Conservation (phyloP, 805 yeast genomes). For the Schwanniomyces polymorphus region DNA sequence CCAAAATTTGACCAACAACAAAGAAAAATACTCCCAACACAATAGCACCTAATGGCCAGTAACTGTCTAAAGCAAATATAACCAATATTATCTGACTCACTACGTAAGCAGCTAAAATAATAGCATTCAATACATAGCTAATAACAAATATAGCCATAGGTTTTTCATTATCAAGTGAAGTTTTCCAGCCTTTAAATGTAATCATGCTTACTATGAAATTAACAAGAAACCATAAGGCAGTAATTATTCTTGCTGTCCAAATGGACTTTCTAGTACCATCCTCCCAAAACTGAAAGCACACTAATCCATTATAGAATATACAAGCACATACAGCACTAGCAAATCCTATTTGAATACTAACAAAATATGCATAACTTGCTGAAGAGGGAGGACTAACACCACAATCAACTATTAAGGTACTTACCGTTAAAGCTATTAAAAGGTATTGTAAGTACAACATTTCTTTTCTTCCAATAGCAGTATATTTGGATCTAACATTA, state of each 20-base stretch:
- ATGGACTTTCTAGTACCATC: conserved; percentile 79
- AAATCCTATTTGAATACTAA: conserved; percentile 75
- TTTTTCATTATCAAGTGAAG: conserved; percentile 46
- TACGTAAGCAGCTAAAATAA: conserved; percentile 61
- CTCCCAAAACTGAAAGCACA: conserved; percentile 91
- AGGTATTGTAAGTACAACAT: conserved; percentile 72
- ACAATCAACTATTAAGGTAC: conserved; percentile 79
- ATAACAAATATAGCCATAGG: conserved; percentile 72
- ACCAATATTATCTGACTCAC: conserved; percentile 70
- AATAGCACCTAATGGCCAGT: conserved; percentile 92
- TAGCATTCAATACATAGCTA: conserved; percentile 69
- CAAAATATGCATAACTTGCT: conserved; percentile 73
- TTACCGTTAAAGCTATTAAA: conserved; percentile 55
- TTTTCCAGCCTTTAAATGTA: conserved; percentile 69
- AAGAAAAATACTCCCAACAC: conserved; percentile 70
- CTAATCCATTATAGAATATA: conserved; percentile 68
- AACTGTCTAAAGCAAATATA: conserved; percentile 63
- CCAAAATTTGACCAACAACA: conserved; percentile 73
- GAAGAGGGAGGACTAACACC: conserved; percentile 92
- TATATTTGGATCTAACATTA: conserved; percentile 79
- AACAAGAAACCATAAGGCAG: conserved; percentile 58
- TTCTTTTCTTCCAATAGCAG: conserved; percentile 92
- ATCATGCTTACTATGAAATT: conserved; percentile 68
- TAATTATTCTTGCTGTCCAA: conserved; percentile 50
- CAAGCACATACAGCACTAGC: conserved; percentile 71